Base-by-base conservation (phyloP, 345 rosid species). In the Rhodamnia argentea region DNA sequence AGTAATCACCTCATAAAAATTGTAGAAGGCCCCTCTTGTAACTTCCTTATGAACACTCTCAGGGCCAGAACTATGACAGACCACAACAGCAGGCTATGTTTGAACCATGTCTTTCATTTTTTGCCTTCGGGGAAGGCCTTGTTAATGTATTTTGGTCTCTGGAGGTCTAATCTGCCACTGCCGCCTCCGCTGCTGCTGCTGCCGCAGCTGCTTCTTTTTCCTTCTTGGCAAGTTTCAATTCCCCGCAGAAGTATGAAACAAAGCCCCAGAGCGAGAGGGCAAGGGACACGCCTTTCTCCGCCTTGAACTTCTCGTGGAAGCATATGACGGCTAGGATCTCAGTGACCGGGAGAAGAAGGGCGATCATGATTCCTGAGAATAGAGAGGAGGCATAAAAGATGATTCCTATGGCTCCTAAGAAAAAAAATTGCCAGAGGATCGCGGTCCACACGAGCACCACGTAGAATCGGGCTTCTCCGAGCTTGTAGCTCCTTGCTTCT, bases 231-330 rank as follows among this genome's bases (percentile, higher is more conserved):
- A 88, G 55, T 85, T 92, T 94, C 0, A 90, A 47, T 91, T 94
- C 95, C 6, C 98, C 96, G 27, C 94, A 92, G 56, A 93, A 94
- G 87, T 94, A 94, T 6, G 98, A 95, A 84, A 85, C 70, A 70
- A 94, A 94, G 7, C 96, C 96, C 97, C 97, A 96, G 2, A 95
- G 93, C 1, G 96, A 92, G n/a, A 94, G 93, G 13, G 87, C 92
- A 15, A 95, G 96, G 47, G 97, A 88, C 62, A 95, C 91, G 1
- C 93, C 96, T 47, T 95, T 96, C 84, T 94, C 97, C 20, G 90
- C 90, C 83, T 87, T 88, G 87, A 96, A 96, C 15, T 88, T 94
- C 86, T 95, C 97, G 8, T 89, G 85, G 89, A 54, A 96, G 90
- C 91, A 94, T 56, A 94, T 50, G 5, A 96, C 96, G 1, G 95